These are phyloP conservation scores for Pythium dissimile DNA, from an alignment of 352 stramenopile genomes.

Conservation along the genomic window DNA sequence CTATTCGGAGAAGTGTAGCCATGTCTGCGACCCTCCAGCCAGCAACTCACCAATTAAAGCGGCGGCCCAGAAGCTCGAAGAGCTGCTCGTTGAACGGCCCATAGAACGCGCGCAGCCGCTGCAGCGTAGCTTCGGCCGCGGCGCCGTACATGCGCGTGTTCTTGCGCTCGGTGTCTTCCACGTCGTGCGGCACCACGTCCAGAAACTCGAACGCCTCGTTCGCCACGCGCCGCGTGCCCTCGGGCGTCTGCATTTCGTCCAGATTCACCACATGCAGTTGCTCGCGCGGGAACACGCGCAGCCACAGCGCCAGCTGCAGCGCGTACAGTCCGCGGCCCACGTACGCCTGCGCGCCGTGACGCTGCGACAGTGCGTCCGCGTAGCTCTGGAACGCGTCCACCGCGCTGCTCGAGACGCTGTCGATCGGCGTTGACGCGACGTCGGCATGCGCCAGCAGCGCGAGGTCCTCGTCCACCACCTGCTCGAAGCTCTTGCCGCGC, in stretches of 20 bases:
- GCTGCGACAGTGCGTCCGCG: constrained; percentile 34
- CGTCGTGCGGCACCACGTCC: constrained; percentile 23
- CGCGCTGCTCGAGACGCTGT: constrained; percentile 14
- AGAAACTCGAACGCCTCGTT: constrained; percentile 48
- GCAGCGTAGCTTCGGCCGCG: constrained; percentile 28
- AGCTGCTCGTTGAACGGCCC: constrained; percentile 65
- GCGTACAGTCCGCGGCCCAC: constrained; percentile 90
- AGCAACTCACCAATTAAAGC: constrained; percentile 32
- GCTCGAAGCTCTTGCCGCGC: constrained; percentile 76
- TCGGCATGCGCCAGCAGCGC: constrained; percentile 43
- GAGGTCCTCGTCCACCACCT: constrained; percentile 88
- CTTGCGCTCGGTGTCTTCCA: constrained; percentile 51
- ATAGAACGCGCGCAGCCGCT: constrained; percentile 57
- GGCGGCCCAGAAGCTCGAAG: constrained; percentile 43
- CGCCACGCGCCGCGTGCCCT: constrained; percentile 30
- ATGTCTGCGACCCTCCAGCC: too few relatives aligned
- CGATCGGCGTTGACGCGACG: constrained; percentile 17
- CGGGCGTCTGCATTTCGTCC: constrained; percentile 75
- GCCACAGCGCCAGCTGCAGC: constrained; percentile 89
- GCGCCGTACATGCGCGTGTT: constrained; percentile 62
- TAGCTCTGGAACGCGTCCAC: constrained; percentile 41
- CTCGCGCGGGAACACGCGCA: constrained; percentile 79
- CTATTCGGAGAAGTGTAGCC: too few relatives aligned
- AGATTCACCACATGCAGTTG: constrained; percentile 87
- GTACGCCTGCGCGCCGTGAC: constrained; percentile 77